phyloP scores from a whole-genome alignment of 805 yeast genomes.

The Yarrowia yakushimensis region DNA sequence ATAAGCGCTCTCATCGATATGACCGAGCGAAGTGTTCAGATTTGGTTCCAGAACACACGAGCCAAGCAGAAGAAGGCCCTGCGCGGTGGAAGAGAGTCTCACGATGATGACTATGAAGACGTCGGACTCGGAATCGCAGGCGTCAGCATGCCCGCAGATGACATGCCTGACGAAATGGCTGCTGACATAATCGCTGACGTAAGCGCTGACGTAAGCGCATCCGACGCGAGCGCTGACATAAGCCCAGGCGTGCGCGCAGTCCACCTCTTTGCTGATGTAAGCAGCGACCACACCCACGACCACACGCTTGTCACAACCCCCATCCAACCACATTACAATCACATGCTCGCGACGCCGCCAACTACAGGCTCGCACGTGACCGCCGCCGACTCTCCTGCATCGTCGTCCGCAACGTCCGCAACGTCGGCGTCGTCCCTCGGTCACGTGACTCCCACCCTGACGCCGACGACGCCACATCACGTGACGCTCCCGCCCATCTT shows the following conservation, averaged over 20 bases:
- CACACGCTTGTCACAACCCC: background rate
- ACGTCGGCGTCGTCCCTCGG: background rate
- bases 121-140: background rate
- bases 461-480: background rate
- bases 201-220: background rate
- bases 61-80: conserved; percentile 32
- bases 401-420: background rate
- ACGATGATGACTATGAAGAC: background rate
- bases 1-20: conserved; percentile 71
- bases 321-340: background rate
- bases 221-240: background rate
- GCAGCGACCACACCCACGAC: too few relatives aligned
- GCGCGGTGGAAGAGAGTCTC: background rate
- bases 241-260: too few relatives aligned
- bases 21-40: conserved; percentile 84
- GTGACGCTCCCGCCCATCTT: background rate
- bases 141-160: background rate
- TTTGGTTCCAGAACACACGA: conserved; percentile 90
- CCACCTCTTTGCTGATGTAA: too few relatives aligned
- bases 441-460: background rate
- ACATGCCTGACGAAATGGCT: background rate
- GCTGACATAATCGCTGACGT: background rate
- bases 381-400: background rate
- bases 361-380: background rate
- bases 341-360: background rate